Conservation (phyloP, 768 basidiomycete genomes). For the Podaxis sp. region DNA sequence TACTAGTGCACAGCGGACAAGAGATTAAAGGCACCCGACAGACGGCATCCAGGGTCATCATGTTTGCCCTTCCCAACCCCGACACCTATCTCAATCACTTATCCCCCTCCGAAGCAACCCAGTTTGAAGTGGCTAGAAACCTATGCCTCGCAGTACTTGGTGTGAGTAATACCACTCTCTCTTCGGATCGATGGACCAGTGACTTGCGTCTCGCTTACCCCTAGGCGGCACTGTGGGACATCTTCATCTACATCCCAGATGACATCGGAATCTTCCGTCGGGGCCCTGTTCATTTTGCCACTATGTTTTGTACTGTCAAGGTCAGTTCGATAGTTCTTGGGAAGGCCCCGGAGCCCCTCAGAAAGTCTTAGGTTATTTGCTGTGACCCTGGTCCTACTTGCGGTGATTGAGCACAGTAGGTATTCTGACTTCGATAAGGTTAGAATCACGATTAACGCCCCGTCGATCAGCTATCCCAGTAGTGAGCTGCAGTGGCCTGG, state of each 20-base stretch:
- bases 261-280: not conserved
- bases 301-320: not conserved
- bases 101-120: not conserved
- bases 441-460: not conserved
- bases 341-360: too few relatives aligned
- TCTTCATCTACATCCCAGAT: not conserved
- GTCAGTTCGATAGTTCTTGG: not conserved
- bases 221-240: not conserved
- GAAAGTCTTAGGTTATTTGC: too few relatives aligned
- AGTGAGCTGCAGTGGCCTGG: not conserved
- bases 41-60: not conserved
- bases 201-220: not conserved
- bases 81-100: slow-evolving; percentile 2
- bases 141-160: not conserved
- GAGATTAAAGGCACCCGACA: not conserved
- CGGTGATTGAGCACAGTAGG: not conserved
- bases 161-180: not conserved
- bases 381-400: not conserved
- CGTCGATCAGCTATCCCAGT: not conserved
- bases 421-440: not conserved
- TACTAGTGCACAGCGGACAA: too few relatives aligned
- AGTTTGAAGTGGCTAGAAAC: not conserved
- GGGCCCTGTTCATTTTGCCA: not conserved
- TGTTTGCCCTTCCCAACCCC: not conserved
- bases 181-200: not conserved